Conservation (phyloP, 768 basidiomycete genomes). For the Heimioporus sp. region DNA sequence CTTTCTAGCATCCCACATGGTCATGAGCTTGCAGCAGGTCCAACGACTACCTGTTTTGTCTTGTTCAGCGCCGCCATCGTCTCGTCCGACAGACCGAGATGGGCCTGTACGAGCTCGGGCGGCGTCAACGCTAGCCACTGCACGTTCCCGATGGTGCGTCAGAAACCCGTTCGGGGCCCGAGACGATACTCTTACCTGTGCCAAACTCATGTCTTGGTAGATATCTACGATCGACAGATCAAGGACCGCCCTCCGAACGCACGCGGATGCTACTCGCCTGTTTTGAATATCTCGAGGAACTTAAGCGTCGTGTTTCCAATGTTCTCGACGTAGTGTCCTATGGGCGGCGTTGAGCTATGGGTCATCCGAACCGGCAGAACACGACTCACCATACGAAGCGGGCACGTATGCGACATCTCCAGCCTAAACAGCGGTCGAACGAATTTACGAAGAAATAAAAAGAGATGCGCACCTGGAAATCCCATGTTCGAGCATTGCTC, state of each 20-base stretch:
- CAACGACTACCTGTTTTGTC: constrained; percentile 39
- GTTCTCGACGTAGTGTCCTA: constrained; percentile 56
- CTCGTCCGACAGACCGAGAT: constrained; percentile 40
- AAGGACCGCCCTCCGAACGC: neutral
- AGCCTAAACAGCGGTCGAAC: constrained; percentile 2
- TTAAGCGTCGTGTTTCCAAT: constrained; percentile 47
- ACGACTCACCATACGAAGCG: constrained; percentile 10
- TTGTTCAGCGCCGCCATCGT: constrained; percentile 36
- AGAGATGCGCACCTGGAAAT: constrained; percentile 44
- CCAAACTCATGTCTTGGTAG: constrained; percentile 40
- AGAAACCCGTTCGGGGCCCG: too few species aligned
- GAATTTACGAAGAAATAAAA: neutral
- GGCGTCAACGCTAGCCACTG: constrained; percentile 48
- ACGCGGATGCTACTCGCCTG: constrained; percentile 23
- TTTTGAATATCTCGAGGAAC: constrained; percentile 49
- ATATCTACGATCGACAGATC: constrained; percentile 8
- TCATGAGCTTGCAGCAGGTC: constrained; percentile 7
- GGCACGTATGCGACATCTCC: constrained; percentile 23
- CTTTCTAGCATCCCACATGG: too few species aligned
- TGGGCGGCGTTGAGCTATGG: neutral
- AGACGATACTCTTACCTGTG: constrained; percentile 35
- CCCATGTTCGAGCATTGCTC: constrained; percentile 54
- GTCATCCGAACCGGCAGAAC: neutral
- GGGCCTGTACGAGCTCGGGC: constrained; percentile 44
- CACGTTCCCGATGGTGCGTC: too few species aligned